Base-by-base conservation (phyloP, 441 rosid genomes). In the Sinapis alba region DNA sequence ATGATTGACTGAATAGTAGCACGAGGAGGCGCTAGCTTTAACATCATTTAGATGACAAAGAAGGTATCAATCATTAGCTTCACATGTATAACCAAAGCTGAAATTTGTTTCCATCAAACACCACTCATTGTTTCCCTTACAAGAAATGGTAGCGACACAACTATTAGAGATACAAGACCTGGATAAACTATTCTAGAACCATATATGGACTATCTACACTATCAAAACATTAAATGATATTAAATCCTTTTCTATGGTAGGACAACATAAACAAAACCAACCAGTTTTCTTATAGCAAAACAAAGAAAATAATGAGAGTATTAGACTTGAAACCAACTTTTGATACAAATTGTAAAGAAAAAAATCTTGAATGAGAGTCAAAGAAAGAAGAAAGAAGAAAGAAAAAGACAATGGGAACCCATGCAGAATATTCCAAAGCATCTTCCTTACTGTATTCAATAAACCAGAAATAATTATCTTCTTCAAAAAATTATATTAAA, bases 381-480 rank as follows among this genome's bases (percentile, higher is more conserved):
- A 57, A 68, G 57, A n/a, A 61, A 50, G 26, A 71, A 59, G n/a
- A 5, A 36, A 5, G 69, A 36, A 5, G 69, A 13, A 41, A 24
- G 27, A 62, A 45, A 63, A 63, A 30, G 69, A 74, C 63, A 74
- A 34, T 24, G 6, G 59, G 47, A 36, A 58, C 57, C 51, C 63
- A 69, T 64, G 69, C 64, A 70, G 76, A 74, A 74, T 79, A 79
- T 78, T 68, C 81, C 36, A 59, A 59, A 64, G 78, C 76, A 79
- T 79, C 56, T 63, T 69, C 15, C 57, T 57, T 43, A 18, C 7
- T 41, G 10, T 56, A 7, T 68, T 27, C 53, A n/a, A 61, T 45
- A n/a, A 50, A 24, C 47, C 73, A 72, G 16, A 34, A 59, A 19
- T 27, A 16, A 15, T 57, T 38, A 4, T 36, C 38, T 28, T 9